Percentiles rank a stretch among this genome's conserved stretches.
phyloP scores from a whole-genome alignment of 306 rosid genomes.

The Rosa persica region DNA sequence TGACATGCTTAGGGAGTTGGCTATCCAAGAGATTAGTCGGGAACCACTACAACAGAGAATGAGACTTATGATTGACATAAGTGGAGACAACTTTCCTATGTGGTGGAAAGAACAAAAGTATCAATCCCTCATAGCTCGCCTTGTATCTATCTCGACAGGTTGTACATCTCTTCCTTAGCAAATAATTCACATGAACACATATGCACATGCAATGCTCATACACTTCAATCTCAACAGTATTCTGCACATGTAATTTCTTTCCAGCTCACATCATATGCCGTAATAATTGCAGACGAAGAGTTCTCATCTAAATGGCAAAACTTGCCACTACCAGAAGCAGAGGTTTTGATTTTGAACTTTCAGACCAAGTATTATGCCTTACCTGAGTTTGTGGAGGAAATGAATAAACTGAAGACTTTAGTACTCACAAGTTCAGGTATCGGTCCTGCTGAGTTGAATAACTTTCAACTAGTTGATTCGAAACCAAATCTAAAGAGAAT shows the following conservation, averaged over 20 bases:
- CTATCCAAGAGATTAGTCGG: constrained; percentile 30
- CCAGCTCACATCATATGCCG: not conserved
- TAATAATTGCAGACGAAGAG: constrained; percentile 47
- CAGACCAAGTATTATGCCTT: constrained; percentile 35
- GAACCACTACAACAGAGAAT: constrained; percentile 31
- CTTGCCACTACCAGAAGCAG: constrained; percentile 43
- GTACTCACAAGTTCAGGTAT: constrained; percentile 41
- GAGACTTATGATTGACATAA: constrained; percentile 39
- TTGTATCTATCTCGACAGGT: constrained; percentile 69
- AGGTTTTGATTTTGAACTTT: constrained; percentile 58
- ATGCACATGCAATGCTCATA: not conserved
- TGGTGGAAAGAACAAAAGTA: constrained; percentile 49
- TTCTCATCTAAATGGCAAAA: constrained; percentile 51
- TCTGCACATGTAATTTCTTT: not conserved
- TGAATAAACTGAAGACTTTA: constrained; percentile 56
- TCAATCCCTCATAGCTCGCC: constrained; percentile 33
- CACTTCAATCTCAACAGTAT: not conserved
- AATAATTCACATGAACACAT: not conserved
- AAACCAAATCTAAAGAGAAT: constrained; percentile 42
- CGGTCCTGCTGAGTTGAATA: constrained; percentile 35
- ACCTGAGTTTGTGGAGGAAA: constrained; percentile 49
- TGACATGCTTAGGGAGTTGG: constrained; percentile 56
- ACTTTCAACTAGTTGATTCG: constrained; percentile 35
- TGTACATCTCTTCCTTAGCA: not conserved
- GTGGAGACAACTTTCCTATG: constrained; percentile 39